Evolutionary conservation across 1,284 basidiomycete species (phyloP), one percentile per base, ranked within the genome.

Genomic region (Microbotryum saponariae): DNA sequence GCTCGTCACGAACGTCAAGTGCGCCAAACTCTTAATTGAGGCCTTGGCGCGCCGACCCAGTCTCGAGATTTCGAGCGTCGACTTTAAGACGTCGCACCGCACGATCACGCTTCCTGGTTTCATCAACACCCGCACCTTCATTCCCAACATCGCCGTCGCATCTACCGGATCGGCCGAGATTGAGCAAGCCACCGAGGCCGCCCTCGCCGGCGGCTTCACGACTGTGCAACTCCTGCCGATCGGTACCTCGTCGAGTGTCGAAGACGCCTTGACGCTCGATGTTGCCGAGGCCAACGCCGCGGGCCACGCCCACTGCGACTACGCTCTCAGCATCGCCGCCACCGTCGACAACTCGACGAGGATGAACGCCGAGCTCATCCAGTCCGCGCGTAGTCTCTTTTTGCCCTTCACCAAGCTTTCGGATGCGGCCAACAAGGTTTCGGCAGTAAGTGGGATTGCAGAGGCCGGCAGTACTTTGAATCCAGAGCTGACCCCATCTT

Each of bases 1-100:
- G 0, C 81, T 98, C 58, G 92, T 98, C 75, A 98, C 94, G 62
- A 98, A 99, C 75, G 89, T 98, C 78, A 98, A 99, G 21, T 93
- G 92, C 74, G 96, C 96, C 66, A 98, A 98, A 78, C 82, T 99
- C 73, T 84, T 98, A 55, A 88, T 91, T 47, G 93, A 98, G 77
- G 96, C 94, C 3, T 83, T 98, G 62, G 88, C 97, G 63, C 85
- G 91, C 70, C 89, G 85, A 76, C 87, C 92, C 20, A 75, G 76
- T 21, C 82, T 98, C 56, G 87, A 94, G 60, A 89, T 98, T 48
- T 88, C 90, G 7, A 86, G 82, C 61, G 83, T 97, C 69, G 96
- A 99, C 76, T 91, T 85, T 79, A 97, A 98, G 83, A 92, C 89
- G 56, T 93, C 92, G 31, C 91, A 94, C 76, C 82, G 83, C 58